phyloP scores from a whole-genome alignment of 768 basidiomycete genomes.

The Russula earlei region DNA sequence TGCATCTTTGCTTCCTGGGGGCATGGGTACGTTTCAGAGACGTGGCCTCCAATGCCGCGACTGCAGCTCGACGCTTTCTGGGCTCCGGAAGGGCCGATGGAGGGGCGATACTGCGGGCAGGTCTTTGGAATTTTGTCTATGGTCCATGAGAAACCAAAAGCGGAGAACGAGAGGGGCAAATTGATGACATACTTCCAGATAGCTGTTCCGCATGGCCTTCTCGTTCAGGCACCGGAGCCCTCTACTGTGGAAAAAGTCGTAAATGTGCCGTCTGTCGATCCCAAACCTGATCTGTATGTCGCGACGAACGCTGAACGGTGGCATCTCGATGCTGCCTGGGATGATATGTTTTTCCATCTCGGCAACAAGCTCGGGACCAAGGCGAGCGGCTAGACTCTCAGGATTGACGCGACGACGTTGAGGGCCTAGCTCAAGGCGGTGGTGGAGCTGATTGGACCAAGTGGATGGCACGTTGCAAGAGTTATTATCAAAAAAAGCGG shows the following conservation, averaged over 20 bases:
- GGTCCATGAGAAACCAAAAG: neutral
- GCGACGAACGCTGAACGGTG: slow-evolving; percentile 57
- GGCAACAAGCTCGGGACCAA: slow-evolving; percentile 55
- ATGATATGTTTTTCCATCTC: slow-evolving; percentile 65
- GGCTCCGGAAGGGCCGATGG: slow-evolving; percentile 1
- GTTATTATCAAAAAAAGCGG: neutral
- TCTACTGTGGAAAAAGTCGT: slow-evolving; percentile 66
- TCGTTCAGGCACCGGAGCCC: slow-evolving; percentile 27
- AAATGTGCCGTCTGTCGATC: slow-evolving; percentile 65
- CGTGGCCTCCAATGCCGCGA: neutral
- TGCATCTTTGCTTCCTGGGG: slow-evolving; percentile 6
- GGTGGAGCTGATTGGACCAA: neutral
- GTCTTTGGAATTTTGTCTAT: slow-evolving; percentile 5
- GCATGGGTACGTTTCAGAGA: slow-evolving; percentile 3
- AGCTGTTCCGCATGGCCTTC: slow-evolving; percentile 17
- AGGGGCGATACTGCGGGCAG: neutral
- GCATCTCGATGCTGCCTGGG: slow-evolving; percentile 66
- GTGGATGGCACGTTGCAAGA: neutral
- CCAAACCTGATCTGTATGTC: slow-evolving; percentile 62
- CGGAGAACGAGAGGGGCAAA: neutral
- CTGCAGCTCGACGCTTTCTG: slow-evolving; percentile 17
- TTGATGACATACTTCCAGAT: slow-evolving; percentile 12
- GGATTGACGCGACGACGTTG: slow-evolving; percentile 51
- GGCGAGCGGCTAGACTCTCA: slow-evolving; percentile 54
- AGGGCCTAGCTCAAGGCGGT: slow-evolving; percentile 11